Conservation (phyloP, 805 yeast genomes). For the Ogataea ganodermae region DNA sequence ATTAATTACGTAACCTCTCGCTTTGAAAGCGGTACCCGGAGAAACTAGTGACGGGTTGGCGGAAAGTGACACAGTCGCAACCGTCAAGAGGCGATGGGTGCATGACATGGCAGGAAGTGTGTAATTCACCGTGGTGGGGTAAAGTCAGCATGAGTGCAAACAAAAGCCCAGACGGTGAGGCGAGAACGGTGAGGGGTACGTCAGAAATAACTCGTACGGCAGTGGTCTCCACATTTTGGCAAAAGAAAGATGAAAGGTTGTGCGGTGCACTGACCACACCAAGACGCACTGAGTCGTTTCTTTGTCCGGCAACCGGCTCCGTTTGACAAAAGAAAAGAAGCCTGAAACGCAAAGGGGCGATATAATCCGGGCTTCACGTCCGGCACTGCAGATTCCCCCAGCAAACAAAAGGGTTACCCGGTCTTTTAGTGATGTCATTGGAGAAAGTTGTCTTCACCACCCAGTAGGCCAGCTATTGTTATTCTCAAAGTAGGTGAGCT, state of each 20-base stretch:
- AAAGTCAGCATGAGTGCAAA: too few species aligned
- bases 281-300: not conserved
- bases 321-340: slow-evolving; percentile 2
- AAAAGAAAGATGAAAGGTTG: not conserved
- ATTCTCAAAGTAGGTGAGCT: too few species aligned
- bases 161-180: not conserved
- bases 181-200: not conserved
- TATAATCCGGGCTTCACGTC: not conserved
- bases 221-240: not conserved
- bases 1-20: not conserved
- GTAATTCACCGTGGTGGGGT: too few species aligned
- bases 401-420: not conserved
- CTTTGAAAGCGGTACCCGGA: not conserved
- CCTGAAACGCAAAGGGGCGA: not conserved
- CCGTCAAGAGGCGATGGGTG: not conserved
- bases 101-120: not conserved
- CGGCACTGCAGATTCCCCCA: not conserved
- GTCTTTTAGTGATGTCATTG: slow-evolving; percentile 1
- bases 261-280: not conserved
- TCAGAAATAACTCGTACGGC: not conserved
- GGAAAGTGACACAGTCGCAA: not conserved
- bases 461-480: not conserved
- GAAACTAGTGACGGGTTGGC: not conserved
- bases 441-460: not conserved
- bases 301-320: not conserved